Percentiles rank a stretch among this genome's conserved stretches.
These are phyloP conservation scores for Alternaria longipes DNA, from an alignment of 2,329 filamentous ascomycete genomes.

Conservation along the genomic window DNA sequence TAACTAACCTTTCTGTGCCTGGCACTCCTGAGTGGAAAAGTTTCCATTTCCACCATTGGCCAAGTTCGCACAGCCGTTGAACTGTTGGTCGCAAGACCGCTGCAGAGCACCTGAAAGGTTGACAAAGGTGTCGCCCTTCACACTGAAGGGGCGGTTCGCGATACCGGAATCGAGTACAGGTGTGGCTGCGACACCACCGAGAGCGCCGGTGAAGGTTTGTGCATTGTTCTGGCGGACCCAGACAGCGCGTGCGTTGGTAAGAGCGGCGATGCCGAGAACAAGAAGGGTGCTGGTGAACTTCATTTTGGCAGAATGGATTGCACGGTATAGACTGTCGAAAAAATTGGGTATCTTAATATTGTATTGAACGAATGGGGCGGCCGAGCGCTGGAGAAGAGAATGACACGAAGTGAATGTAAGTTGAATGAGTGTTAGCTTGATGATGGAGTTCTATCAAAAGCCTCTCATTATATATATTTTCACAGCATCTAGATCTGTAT, in stretches of 20 bases:
- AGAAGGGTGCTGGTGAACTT: conserved; percentile 32
- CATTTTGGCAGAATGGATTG: conserved; percentile 29
- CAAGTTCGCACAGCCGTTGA: conserved; percentile 67
- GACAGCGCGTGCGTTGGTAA: conserved; percentile 32
- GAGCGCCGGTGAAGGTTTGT: conserved; percentile 55
- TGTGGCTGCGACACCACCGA: conserved; percentile 64
- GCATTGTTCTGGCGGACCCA: conserved; percentile 36
- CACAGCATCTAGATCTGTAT: not conserved
- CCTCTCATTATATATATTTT: not conserved
- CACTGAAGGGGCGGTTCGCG: conserved; percentile 53
- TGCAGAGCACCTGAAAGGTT: conserved; percentile 65
- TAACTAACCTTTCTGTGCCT: conserved; percentile 59
- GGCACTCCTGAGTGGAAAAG: conserved; percentile 62
- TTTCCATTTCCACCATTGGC: conserved; percentile 62
- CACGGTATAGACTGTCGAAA: conserved; percentile 1
- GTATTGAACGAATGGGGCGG: conserved; percentile 25
- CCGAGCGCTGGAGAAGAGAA: conserved; percentile 30
- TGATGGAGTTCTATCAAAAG: conserved; percentile 6
- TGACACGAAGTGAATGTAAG: conserved; percentile 20
- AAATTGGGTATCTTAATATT: conserved; percentile 12
- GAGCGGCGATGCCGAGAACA: conserved; percentile 28
- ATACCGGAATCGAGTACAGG: conserved; percentile 61
- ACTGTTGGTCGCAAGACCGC: conserved; percentile 70
- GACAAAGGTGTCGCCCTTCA: conserved; percentile 58
- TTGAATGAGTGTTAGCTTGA: conserved; percentile 3